Base-by-base conservation (phyloP, 768 basidiomycete species). In the Sporobolomyces pararoseus region DNA sequence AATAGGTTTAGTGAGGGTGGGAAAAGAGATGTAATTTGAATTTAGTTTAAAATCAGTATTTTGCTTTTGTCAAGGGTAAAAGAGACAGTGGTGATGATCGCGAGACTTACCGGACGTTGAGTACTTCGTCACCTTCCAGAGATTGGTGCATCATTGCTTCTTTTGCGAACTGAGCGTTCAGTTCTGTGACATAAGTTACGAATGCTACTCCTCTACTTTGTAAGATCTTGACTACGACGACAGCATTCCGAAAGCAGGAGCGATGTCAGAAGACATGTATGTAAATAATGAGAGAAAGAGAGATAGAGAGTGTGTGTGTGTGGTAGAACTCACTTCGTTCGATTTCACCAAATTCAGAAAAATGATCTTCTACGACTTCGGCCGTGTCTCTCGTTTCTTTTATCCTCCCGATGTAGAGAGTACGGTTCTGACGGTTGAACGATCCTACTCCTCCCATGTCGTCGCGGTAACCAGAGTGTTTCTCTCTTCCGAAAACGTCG, bases 381-480 rank as follows among this genome's bases (percentile, higher is more conserved):
- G 73, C 63, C 63, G 73, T 74, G 17, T 74, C 25, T 25, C 70
- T 39, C 23, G 84, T 83, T 32, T 93, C 91, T 46, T 31, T 79
- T 74, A 99, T 93, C 64, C 91, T 84, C 4, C 95, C 95, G 52
- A 99, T 85, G 78, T 99, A 99, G 21, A 99, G 78, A 46, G 96
- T 98, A 68, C 95, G 82, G 79, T 99, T 99, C 79, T 91, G 89
- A 46, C 94, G 82, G 76, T 89, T 89, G 81, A 98, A 98, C 68
- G 90, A 92, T 17, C 96, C 96, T 35, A 98, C 95, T 81, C 96
- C 96, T 75, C 96, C 96, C 96, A 99, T 98, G 79, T 99, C 96
- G 78, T 99, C 96, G 69, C 95, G 83, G 80, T 99, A 99, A 80
- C 96, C 93, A 0, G 93, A 82, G 79, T 97, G 96, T 81, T 97